Evolutionary conservation across 106 monocot genomes (phyloP).

Genomic region (Cymbidium sinense): DNA sequence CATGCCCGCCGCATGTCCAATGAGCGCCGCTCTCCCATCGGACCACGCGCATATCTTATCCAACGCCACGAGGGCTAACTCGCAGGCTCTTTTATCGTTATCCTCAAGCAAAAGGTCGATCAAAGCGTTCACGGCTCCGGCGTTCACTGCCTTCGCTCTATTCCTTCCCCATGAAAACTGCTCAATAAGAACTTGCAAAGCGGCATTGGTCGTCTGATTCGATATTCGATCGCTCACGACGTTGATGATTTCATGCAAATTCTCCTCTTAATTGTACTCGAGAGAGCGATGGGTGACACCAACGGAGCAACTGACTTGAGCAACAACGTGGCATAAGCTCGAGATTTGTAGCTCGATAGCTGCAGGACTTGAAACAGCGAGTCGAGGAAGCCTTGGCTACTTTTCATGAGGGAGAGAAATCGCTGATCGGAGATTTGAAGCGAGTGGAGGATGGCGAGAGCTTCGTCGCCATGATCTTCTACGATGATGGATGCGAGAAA

Average conservation of each 20-base stretch:
- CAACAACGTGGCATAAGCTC: constrained; percentile 35
- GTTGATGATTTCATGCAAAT: constrained; percentile 29
- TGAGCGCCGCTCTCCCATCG: constrained; percentile 59
- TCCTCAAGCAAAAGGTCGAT: constrained; percentile 55
- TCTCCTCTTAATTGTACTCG: constrained; percentile 3
- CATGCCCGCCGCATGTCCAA: constrained; percentile 49
- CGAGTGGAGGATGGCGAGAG: constrained; percentile 38
- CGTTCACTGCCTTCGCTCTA: constrained; percentile 38
- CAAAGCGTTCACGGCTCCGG: constrained; percentile 36
- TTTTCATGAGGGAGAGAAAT: constrained; percentile 12
- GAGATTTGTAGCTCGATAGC: constrained; percentile 20
- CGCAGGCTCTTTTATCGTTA: constrained; percentile 21
- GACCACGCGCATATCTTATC: constrained; percentile 58
- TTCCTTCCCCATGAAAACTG: constrained; percentile 47
- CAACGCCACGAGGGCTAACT: constrained; percentile 40
- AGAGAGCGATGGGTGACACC: constrained; percentile 14
- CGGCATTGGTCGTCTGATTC: constrained; percentile 27
- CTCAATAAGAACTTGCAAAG: constrained; percentile 27
- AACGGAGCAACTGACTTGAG: constrained; percentile 25
- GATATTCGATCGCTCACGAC: constrained; percentile 40
- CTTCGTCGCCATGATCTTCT: constrained; percentile 26
- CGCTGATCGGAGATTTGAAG: constrained; percentile 32
- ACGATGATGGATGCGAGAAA: constrained; percentile 35
- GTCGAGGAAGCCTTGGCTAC: constrained; percentile 17
- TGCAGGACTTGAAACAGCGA: constrained; percentile 18